Evolutionary conservation across 148 eudicot genomes (phyloP), one percentile per base, ranked within the genome.

Genomic region (Silene conica): DNA sequence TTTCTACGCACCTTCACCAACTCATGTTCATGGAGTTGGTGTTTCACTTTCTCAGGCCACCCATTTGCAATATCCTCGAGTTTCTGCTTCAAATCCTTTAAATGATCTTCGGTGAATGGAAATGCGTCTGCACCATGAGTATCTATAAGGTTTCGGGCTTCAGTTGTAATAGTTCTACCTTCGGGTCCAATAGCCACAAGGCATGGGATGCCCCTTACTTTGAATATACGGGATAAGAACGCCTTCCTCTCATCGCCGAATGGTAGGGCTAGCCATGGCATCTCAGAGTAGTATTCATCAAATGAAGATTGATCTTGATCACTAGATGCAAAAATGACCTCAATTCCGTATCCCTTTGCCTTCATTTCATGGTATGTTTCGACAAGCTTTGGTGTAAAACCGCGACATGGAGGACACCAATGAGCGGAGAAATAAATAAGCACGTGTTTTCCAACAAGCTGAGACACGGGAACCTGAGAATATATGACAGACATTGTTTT

Each of bases 401-500:
- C 79, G 1, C 87, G 91, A 79, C 88, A 85, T 57, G 90, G 89
- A 19, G 87, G 85, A 63, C 91, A 85, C 89, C 91, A 86, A 28
- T 88, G 87, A 3, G 87, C 91, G 10, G 91, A 88, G 76, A 88
- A 86, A 71, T 85, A 88, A 10, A 88, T 76, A 5, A 88, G 87
- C n/a, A 88, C 73, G 19, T 82, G 80, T 60, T 84, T 88, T 16
- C 91, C 86, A 22, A 80, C 79, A 74, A 88, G 91, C n/a, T 85
- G 23, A 56, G 86, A 85, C 43, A 88, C 66, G 0, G 78, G 85
- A 45, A 88, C 89, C 89, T 87, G 75, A 59, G 22, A 50, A 48
- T 48, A 48, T 48, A 10, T 48, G 14, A 48, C 52, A 10, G 12
- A 9, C 52, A 48, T 48, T 3, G 34, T 31, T 26, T 31, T 31